Evolutionary conservation across 2,329 filamentous ascomycete genomes (phyloP).

Genomic region (Paraphoma sp.): DNA sequence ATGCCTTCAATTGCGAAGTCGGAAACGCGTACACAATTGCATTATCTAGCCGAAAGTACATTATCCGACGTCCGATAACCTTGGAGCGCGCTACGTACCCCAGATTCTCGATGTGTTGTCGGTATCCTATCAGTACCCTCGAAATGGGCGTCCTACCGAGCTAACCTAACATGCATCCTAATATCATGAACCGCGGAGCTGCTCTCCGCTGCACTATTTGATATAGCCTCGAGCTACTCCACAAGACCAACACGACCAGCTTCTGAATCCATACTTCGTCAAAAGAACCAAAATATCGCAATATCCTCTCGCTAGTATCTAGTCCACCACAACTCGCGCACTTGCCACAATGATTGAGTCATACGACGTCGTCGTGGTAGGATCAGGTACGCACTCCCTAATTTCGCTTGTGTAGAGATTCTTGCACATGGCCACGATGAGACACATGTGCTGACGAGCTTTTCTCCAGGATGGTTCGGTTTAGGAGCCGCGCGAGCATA

Average conservation of each 20-base stretch:
- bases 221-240: not conserved
- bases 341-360: constrained; percentile 1
- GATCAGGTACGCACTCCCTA: constrained; percentile 14
- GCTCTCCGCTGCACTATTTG: too few relatives aligned
- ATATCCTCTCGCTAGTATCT: too few relatives aligned
- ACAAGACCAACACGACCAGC: not conserved
- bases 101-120: not conserved
- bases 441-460: too few relatives aligned
- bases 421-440: too few relatives aligned
- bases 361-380: constrained; percentile 16
- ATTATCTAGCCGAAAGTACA: not conserved
- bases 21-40: not conserved
- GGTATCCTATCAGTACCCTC: not conserved
- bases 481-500: constrained; percentile 55
- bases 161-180: not conserved
- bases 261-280: not conserved
- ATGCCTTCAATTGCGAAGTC: not conserved
- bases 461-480: constrained; percentile 9
- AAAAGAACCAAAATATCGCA: too few relatives aligned
- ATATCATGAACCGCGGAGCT: not conserved
- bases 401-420: not conserved
- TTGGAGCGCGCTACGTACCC: not conserved
- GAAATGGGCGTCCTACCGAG: not conserved
- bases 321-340: not conserved
- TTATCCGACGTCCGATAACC: constrained; percentile 1